phyloP scores from a whole-genome alignment of 306 rosid species.

The Echinosophora koreensis region DNA sequence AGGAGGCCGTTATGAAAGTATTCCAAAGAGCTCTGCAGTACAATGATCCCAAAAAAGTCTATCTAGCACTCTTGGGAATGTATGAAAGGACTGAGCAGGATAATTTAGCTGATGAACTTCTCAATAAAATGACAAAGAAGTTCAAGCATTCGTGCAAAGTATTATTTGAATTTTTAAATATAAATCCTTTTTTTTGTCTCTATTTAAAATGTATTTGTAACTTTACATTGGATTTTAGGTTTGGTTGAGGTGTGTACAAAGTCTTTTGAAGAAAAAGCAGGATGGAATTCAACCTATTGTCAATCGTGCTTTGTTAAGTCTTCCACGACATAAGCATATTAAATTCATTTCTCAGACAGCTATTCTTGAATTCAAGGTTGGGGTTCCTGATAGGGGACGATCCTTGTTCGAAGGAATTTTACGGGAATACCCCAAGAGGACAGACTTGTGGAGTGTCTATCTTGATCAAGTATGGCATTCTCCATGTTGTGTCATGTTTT shows the following conservation, averaged over 20 bases:
- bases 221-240: conserved; percentile 59
- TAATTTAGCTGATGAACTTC: conserved; percentile 77
- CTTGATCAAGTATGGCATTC: conserved; percentile 81
- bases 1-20: conserved; percentile 85
- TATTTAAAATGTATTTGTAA: not conserved
- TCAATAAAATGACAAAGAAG: conserved; percentile 80
- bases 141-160: conserved; percentile 97
- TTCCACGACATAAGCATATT: conserved; percentile 78
- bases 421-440: conserved; percentile 84
- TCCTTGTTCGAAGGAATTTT: conserved; percentile 87
- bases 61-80: conserved; percentile 87
- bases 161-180: conserved; percentile 33
- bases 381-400: conserved; percentile 87
- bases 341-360: conserved; percentile 90
- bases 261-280: conserved; percentile 64
- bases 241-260: conserved; percentile 82
- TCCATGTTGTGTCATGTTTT: not conserved
- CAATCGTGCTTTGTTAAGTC: conserved; percentile 68
- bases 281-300: conserved; percentile 68
- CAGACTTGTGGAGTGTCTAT: conserved; percentile 92
- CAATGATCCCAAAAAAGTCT: conserved; percentile 78
- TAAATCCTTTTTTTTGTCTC: conserved; percentile 29
- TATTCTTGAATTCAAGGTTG: conserved; percentile 83
- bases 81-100: conserved; percentile 84
- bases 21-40: conserved; percentile 84